Base-by-base conservation (phyloP, 495 filamentous ascomycete genomes). In the Venustampulla echinocandica region DNA sequence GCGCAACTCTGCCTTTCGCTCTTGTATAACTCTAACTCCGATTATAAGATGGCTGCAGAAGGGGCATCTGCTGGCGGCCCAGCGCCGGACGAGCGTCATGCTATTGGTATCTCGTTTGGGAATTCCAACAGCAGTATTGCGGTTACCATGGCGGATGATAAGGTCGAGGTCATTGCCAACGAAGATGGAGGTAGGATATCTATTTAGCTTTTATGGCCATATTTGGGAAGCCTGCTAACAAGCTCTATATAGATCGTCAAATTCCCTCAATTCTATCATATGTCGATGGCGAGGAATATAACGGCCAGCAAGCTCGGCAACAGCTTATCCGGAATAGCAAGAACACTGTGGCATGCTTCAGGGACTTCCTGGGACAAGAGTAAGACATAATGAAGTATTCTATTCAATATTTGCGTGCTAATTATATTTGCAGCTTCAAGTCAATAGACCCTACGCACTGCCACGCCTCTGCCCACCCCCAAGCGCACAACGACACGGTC, bases 61-160 rank as follows among this genome's bases (percentile, higher is more conserved):
- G 41, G 25, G 6, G 30, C 30, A 47, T 21, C 41, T 35, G 39
- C 47, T 55, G 49, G 25, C 36, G 47, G 50, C 33, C 30, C 48
- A 11, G 34, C 67, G 66, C 75, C 79, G 21, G 70, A 64, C 45
- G 75, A 85, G 66, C 70, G 80, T 53, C 76, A 80, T 52, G 84
- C 84, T 56, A 98, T 98, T 68, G 92, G 92, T 65, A 87, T 98
- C 64, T 85, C 89, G 42, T 97, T 97, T 73, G 93, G 92, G 65
- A 98, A 98, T 69, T 87, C 86, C 40, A 92, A 88, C 75, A 95
- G 90, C 69, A 95, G 88, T 42, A 97, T 98, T 69, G 92, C 90
- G 54, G 84, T 80, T 59, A 87, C 89, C 24, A 76, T 81, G 35
- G 64, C 64, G 73, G 92, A 97, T 56, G 90, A 90, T 65, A 94